Evolutionary conservation across 2,329 filamentous ascomycete species (phyloP), one percentile per base, ranked within the genome.

Genomic region (Penicillium brevicompactum): DNA sequence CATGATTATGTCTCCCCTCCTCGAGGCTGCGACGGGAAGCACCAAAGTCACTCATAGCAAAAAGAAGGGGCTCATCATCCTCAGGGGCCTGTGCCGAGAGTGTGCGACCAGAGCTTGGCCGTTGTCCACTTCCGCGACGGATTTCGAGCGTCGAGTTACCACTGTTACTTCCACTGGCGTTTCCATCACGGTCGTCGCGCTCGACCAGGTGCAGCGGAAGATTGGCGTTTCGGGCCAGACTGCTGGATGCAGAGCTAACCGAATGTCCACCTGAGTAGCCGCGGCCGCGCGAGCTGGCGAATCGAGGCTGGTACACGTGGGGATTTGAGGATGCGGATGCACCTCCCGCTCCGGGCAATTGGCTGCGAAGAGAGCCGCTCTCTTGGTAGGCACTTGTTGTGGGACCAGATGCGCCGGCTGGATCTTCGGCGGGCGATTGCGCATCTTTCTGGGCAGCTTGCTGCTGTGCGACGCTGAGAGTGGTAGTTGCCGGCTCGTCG

Each of bases 21-120:
- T 78, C 76, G 22, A 77, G 60, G 52, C 76, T 78, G 48, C 76
- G 71, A 38, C 76, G 68, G 8, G 75, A 74, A 38, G 65, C 71
- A 8, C 74, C 74, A 51, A 78, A 76, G 49, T 78, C 76, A 53
- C 76, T 78, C 76, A 78, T 78, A 34, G 75, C 74, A 59, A 78
- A 78, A 4, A 78, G 63, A 7, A 78, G 61, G 8, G 75, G 75
- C 52, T 78, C 76, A 14, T 78, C 76, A 30, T 78, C 76, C 43
- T 78, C 76, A 14, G 62, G 57, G 7, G 65, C 49, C 40, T 71
- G 70, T 3, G 66, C 61, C 34, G 68, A 64, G 11, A 65, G 61
- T 8, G 67, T 61, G 24, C 75, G 72, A 45, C 65, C 67, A 30
- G 68, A 66, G 46, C 70, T 68, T 14, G 70, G 69, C 27, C 75